Evolutionary conservation across 1,139 yeast species (phyloP), one percentile per base, ranked within the genome.

Genomic region (Pichia inconspicua): DNA sequence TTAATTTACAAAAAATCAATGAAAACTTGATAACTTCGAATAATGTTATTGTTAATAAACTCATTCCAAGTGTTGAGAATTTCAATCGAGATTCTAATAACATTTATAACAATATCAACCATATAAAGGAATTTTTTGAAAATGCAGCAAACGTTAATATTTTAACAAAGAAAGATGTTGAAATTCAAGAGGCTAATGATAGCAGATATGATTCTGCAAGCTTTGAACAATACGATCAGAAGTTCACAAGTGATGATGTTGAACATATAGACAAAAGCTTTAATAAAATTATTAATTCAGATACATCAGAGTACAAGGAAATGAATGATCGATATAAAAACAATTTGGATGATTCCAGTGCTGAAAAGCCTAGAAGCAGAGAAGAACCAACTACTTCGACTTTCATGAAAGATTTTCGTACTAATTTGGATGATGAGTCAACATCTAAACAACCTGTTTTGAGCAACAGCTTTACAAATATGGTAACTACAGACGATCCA

Each of bases 1-100:
- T 84, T 47, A 79, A 82, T 2, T 67, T 89, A 45, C 96, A 87
- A 63, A 84, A 82, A 51, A 85, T 89, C 31, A 96, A 89, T 65
- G 75, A 80, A 50, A 81, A 84, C 58, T 73, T 85, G 48, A 75
- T 83, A 3, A 70, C 73, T 41, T 78, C 88, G 15, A 84, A 83
- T 59, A 72, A 80, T 37, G 73, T 82, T 11, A 77, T 85, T 31
- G 77, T 77, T 43, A 83, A 81, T 52, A 69, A 72, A 43, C 71
- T 85, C 34, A 67, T 83, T 37, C 92, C 94, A 1, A 71, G 77
- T 4, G 71, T 85, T 32, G 75, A 77, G 53, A 70, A 71, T 43
- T 84, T 82, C 58, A 76, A 82, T n/a, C 59, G 62, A 10, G 75
- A 76, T 47, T 75, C 84, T 4, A 70, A 70, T 43, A 68, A 72